Evolutionary conservation across 1,139 yeast genomes (phyloP).

Genomic region (Debaryomyces sp.): DNA sequence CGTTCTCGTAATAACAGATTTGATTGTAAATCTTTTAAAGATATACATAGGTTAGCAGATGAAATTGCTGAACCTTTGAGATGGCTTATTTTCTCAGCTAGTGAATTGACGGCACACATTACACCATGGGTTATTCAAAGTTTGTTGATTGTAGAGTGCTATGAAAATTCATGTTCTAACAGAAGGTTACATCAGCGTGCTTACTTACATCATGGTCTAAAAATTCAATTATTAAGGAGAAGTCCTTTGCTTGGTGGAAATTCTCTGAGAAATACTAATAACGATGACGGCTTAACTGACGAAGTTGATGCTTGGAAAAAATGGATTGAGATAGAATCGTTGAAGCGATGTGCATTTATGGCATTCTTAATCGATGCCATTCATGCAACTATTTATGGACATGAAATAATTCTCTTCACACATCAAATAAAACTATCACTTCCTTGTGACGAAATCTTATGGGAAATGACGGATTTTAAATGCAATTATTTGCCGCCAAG

Average conservation of each 20-base stretch:
- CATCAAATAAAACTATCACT: constrained; percentile 21
- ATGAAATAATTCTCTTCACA: constrained; percentile 17
- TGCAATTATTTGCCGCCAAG: constrained; percentile 8
- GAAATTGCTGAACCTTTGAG: constrained; percentile 59
- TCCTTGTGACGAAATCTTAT: constrained; percentile 23
- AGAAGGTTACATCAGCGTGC: constrained; percentile 63
- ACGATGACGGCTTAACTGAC: constrained; percentile 7
- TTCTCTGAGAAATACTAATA: constrained; percentile 26
- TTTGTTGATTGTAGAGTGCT: constrained; percentile 55
- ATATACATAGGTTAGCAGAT: constrained; percentile 18
- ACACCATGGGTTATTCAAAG: constrained; percentile 63
- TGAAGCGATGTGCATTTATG: constrained; percentile 23
- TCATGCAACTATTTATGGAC: constrained; percentile 25
- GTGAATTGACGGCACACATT: constrained; percentile 50
- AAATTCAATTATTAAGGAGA: constrained; percentile 63
- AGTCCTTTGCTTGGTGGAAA: constrained; percentile 65
- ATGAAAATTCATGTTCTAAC: constrained; percentile 47
- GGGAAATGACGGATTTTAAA: constrained; percentile 16
- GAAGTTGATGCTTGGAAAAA: constrained; percentile 13
- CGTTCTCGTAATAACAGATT: not conserved
- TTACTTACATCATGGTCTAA: constrained; percentile 67
- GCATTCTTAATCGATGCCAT: constrained; percentile 23
- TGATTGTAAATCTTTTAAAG: not conserved
- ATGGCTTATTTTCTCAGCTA: constrained; percentile 54
- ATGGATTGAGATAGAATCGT: constrained; percentile 24